Evolutionary conservation across 2,329 filamentous ascomycete species (phyloP).

Genomic region (Aspergillus ochraceus): DNA sequence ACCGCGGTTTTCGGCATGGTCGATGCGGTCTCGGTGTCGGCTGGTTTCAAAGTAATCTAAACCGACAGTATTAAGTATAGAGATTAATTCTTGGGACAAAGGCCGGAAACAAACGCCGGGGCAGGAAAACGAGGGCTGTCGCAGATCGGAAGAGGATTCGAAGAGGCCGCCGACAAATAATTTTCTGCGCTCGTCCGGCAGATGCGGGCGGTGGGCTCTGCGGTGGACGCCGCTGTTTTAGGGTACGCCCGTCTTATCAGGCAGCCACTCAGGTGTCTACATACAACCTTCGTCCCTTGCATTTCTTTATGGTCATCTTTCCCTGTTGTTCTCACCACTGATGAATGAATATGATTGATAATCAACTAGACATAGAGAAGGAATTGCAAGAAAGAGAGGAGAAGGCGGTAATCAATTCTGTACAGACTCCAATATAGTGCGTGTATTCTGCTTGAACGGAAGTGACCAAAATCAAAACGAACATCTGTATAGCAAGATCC

Average conservation of each 20-base stretch:
- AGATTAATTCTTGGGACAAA: background rate
- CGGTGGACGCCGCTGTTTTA: constrained; percentile 20
- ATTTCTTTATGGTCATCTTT: too few species aligned
- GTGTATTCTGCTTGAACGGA: background rate
- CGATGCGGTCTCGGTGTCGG: background rate
- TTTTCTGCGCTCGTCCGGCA: constrained; percentile 34
- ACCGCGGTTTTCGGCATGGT: constrained; percentile 29
- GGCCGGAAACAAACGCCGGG: background rate
- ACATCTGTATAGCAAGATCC: background rate
- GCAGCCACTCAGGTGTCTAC: background rate
- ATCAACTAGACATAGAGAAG: too few species aligned
- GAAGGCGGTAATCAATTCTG: background rate
- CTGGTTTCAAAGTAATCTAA: background rate
- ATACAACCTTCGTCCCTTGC: too few species aligned
- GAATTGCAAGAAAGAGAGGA: background rate
- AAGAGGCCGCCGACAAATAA: constrained; percentile 23
- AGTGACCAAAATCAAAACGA: background rate
- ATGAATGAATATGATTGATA: too few species aligned
- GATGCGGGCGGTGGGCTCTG: constrained; percentile 28
- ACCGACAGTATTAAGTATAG: background rate
- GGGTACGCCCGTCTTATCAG: background rate
- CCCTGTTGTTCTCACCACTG: too few species aligned
- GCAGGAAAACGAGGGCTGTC: background rate
- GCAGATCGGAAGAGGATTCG: background rate
- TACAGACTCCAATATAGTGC: background rate